A percentile compares a stretch with the other conserved stretches of the same genome.
Evolutionary conservation across 2,329 filamentous ascomycete genomes (phyloP).

Genomic region (Cladophialophora chaetospira): DNA sequence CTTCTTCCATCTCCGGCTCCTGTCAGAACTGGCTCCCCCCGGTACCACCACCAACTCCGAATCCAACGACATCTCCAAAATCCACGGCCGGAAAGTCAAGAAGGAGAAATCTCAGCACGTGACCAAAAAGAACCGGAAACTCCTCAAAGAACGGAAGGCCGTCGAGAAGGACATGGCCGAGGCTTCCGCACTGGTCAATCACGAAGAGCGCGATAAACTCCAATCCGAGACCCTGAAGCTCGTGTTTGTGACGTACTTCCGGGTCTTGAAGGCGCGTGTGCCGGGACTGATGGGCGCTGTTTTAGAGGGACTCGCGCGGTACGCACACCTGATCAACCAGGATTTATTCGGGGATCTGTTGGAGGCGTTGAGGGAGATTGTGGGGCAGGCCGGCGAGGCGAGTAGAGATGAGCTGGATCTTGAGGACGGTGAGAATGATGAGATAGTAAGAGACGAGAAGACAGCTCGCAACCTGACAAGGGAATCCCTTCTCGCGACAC

Average conservation of each 20-base stretch:
- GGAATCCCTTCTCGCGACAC: conserved; percentile 88
- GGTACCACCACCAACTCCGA: conserved; percentile 79
- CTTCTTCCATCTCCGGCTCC: conserved; percentile 83
- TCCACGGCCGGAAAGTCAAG: conserved; percentile 58
- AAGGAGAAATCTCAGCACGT: conserved; percentile 82
- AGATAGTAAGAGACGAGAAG: too few species aligned
- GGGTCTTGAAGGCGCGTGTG: conserved; percentile 80
- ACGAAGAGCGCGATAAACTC: conserved; percentile 90
- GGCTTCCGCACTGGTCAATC: conserved; percentile 84
- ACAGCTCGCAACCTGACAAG: conserved; percentile 72
- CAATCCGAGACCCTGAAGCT: conserved; percentile 95
- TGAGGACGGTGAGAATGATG: too few species aligned
- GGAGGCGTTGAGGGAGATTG: conserved; percentile 90
- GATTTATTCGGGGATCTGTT: conserved; percentile 97
- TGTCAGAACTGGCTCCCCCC: conserved; percentile 76
- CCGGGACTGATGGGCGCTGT: conserved; percentile 94
- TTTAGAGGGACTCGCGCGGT: conserved; percentile 89
- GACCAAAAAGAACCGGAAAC: conserved; percentile 83
- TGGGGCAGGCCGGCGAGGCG: conserved; percentile 66
- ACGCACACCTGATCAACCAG: conserved; percentile 95
- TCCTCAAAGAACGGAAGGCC: conserved; percentile 78
- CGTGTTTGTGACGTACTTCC: conserved; percentile 93
- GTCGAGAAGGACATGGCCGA: conserved; percentile 92
- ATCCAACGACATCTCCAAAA: conserved; percentile 50
- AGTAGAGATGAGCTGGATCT: conserved; percentile 50